phyloP scores from a whole-genome alignment of 2,329 filamentous ascomycete species.

The Trichoderma sp. region DNA sequence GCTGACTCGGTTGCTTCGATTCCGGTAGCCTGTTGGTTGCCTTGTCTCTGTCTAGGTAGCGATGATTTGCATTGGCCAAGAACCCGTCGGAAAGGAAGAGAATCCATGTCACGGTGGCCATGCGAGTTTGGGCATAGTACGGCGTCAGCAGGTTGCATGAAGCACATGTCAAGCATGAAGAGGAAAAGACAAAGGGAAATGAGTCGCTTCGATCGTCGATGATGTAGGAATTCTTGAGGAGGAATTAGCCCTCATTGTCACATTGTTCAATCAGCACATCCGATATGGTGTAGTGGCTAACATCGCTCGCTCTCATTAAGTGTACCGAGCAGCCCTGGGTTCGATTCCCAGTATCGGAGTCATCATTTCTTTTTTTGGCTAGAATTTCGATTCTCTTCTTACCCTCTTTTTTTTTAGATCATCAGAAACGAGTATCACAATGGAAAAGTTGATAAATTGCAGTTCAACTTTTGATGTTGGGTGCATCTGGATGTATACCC shows the following conservation, averaged over 20 bases:
- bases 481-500: background rate
- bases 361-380: background rate
- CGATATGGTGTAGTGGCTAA: constrained; percentile 39
- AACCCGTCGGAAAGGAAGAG: background rate
- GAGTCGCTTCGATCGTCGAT: background rate
- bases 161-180: background rate
- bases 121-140: background rate
- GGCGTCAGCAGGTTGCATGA: background rate
- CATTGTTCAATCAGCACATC: constrained; percentile 18
- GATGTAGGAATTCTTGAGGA: background rate
- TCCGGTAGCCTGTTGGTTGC: background rate
- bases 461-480: background rate
- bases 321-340: constrained; percentile 35
- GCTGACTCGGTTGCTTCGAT: background rate
- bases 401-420: background rate
- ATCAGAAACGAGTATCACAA: background rate
- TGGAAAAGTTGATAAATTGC: background rate
- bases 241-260: fast-evolving
- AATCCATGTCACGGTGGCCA: background rate
- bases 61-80: background rate
- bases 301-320: constrained; percentile 31
- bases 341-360: constrained; percentile 36
- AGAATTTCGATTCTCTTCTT: background rate
- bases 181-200: background rate
- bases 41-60: background rate